Evolutionary conservation across 2,329 filamentous ascomycete species (phyloP), one percentile per base, ranked within the genome.

Genomic region (Acephala macrosclerotiorum): DNA sequence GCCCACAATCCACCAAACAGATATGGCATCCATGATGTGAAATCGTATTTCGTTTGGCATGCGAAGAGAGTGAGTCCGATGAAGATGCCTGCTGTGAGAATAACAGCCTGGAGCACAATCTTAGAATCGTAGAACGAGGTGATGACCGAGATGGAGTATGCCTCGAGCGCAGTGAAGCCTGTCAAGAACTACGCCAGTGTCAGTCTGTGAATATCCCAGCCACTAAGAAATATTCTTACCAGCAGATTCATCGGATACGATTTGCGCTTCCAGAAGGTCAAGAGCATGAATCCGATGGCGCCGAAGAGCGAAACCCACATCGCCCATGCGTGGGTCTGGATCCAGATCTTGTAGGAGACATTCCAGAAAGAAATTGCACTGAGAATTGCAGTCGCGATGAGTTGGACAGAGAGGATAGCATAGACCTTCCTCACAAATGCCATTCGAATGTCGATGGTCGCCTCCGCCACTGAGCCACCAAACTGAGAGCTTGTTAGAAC

Each of bases 351-450:
- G 84, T 98, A 99, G 64, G 83, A 81, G 12, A 80, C 75, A 81
- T 88, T 96, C 80, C 93, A 92, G 85, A 98, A 98, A 72, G 91
- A 96, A 73, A 97, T 81, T 68, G 90, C 87, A 81, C 91, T 94
- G 72, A 98, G 85, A 68, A 87, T 85, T 42, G 90, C 91, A 8
- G 96, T 99, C 65, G 91, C 88, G 76, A 98, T 83, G 61, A 99
- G 89, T 79, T 99, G 96, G 60, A 93, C 89, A n/a, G 96, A 97
- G 81, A 99, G 85, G 80, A 99, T 99, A 66, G 94, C 91, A 82
- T 99, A 99, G 77, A 99, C 96, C 84, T 98, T 98, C 80, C 94
- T 91, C 74, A 97, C 86, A 80, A 97, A 99, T 80, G 96, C 92
- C 89, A 97, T 97, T 73, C 95, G 92, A 77, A 99, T 97, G 75